phyloP scores from a whole-genome alignment of 495 filamentous ascomycete genomes.

The Annulohypoxylon nitens region DNA sequence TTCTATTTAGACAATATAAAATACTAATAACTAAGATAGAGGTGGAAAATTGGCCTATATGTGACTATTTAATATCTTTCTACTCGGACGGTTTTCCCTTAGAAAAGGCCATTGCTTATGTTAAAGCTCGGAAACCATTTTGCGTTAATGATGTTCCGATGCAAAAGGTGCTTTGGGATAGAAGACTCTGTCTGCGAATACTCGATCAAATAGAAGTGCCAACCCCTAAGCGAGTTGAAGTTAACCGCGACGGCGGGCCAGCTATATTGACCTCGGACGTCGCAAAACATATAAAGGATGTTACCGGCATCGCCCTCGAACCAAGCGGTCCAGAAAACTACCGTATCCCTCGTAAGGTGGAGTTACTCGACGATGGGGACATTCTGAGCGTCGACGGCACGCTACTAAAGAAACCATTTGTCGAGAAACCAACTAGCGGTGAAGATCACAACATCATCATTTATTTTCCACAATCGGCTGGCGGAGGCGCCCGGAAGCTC shows the following conservation, averaged over 20 bases:
- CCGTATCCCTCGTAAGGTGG: slow-evolving; percentile 75
- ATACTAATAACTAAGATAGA: slow-evolving; percentile 56
- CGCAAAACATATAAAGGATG: slow-evolving; percentile 79
- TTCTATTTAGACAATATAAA: slow-evolving; percentile 3
- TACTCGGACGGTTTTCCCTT: slow-evolving; percentile 97
- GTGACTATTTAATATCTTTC: slow-evolving; percentile 96
- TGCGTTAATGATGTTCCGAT: slow-evolving; percentile 98
- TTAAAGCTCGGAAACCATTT: slow-evolving; percentile 89
- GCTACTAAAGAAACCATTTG: slow-evolving; percentile 89
- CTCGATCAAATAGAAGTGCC: slow-evolving; percentile 90
- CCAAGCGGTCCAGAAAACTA: slow-evolving; percentile 78
- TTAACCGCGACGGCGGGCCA: slow-evolving; percentile 94
- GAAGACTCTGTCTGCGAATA: slow-evolving; percentile 86
- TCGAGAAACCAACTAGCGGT: slow-evolving; percentile 97
- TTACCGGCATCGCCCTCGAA: slow-evolving; percentile 83
- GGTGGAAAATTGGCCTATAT: slow-evolving; percentile 80
- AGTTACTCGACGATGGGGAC: slow-evolving; percentile 88
- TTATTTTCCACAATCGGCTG: slow-evolving; percentile 87
- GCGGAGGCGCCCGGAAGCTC: slow-evolving; percentile 88
- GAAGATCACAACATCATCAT: slow-evolving; percentile 99
- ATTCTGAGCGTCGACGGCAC: slow-evolving; percentile 87
- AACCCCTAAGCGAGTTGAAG: slow-evolving; percentile 89
- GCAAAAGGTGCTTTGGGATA: slow-evolving; percentile 98
- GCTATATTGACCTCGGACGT: slow-evolving; percentile 79
- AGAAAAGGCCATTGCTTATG: slow-evolving; percentile 96